Conservation (phyloP, 2,329 filamentous ascomycete genomes). For the Pleurostoma richardsiae region DNA sequence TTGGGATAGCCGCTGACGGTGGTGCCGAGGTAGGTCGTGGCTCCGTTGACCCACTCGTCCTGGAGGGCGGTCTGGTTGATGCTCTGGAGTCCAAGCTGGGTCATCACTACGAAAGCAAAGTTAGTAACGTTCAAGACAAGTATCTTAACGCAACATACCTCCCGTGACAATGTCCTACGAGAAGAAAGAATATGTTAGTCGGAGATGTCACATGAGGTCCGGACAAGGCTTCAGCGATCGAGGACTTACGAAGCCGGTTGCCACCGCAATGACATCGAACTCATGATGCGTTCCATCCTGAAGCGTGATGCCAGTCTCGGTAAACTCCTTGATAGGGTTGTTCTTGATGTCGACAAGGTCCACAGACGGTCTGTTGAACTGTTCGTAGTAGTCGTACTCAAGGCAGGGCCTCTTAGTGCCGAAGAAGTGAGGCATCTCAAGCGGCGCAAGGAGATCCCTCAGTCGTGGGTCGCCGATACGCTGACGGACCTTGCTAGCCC, state of each 20-base stretch:
- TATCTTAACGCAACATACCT: background rate
- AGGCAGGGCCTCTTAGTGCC: conserved; percentile 45
- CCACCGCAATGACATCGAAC: conserved; percentile 37
- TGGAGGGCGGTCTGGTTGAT: conserved; percentile 29
- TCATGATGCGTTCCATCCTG: conserved; percentile 34
- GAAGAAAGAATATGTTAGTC: background rate
- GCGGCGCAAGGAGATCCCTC: conserved; percentile 46
- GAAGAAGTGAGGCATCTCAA: conserved; percentile 46
- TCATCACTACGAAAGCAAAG: conserved; percentile 26
- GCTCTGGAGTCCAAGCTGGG: conserved; percentile 36
- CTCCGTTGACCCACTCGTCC: conserved; percentile 35
- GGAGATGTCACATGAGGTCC: background rate
- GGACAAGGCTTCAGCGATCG: background rate
- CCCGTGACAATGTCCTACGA: background rate
- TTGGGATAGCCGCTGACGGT: conserved; percentile 40
- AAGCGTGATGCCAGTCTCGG: conserved; percentile 32
- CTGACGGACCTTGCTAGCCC: conserved; percentile 43
- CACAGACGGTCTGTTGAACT: conserved; percentile 37
- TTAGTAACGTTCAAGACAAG: background rate
- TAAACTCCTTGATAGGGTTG: conserved; percentile 33
- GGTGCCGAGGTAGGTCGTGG: conserved; percentile 38
- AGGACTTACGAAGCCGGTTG: conserved; percentile 38
- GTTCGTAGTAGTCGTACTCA: conserved; percentile 38
- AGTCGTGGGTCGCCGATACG: conserved; percentile 44
- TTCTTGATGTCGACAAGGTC: conserved; percentile 34